Conservation (phyloP, 768 basidiomycete species). For the Hydnomerulius pinastri region DNA sequence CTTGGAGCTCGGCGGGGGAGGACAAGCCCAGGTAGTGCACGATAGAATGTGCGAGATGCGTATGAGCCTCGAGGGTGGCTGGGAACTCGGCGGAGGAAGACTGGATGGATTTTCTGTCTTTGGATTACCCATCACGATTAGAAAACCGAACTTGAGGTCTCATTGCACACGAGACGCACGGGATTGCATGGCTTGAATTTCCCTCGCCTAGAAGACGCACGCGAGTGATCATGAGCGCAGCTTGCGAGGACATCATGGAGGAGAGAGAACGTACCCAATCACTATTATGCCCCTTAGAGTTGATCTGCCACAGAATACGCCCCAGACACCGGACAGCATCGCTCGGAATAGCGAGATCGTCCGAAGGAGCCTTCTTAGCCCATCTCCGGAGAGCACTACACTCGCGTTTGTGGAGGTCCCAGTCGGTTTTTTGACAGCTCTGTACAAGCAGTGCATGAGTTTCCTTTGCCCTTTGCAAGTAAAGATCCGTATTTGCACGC, state of each 20-base stretch:
- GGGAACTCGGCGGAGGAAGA: constrained; percentile 43
- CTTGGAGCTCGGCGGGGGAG: constrained; percentile 58
- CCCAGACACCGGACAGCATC: constrained; percentile 83
- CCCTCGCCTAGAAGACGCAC: constrained; percentile 46
- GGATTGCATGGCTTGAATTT: constrained; percentile 73
- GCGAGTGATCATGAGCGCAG: neutral
- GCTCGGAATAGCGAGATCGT: constrained; percentile 54
- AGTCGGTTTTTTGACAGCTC: constrained; percentile 77
- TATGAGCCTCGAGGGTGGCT: constrained; percentile 61
- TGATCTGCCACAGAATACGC: constrained; percentile 67
- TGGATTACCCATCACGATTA: neutral
- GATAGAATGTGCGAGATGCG: constrained; percentile 72
- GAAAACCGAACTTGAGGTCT: neutral
- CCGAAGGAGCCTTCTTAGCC: constrained; percentile 51
- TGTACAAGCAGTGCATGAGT: neutral
- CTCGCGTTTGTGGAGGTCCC: constrained; percentile 76
- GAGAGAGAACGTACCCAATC: constrained; percentile 51
- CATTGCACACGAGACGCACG: constrained; percentile 48
- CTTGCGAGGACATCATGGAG: neutral
- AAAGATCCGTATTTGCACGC: neutral
- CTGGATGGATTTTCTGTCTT: constrained; percentile 55
- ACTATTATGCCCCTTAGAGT: constrained; percentile 54
- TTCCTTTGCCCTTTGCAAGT: neutral
- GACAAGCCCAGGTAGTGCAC: constrained; percentile 67
- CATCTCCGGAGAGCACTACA: constrained; percentile 68